Conservation (phyloP, 139 green algal genomes). For the Cymbomonas tetramitiformis region DNA sequence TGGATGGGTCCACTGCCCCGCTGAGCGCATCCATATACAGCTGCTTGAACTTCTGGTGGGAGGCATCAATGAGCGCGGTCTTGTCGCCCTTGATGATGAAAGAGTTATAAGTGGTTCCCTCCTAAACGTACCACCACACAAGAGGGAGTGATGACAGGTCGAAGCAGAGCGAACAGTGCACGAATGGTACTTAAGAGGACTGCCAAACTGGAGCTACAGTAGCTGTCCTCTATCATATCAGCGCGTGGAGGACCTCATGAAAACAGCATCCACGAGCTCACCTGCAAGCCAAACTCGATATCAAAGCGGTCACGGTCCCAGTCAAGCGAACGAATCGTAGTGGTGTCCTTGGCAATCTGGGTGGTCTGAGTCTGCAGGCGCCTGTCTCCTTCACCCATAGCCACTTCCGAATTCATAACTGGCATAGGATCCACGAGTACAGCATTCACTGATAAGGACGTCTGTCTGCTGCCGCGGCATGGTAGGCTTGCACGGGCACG, state of each 20-base stretch:
- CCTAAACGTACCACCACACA: too few species aligned
- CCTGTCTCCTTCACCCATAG: neutral
- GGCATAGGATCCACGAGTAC: too few species aligned
- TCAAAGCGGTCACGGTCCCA: constrained; percentile 89
- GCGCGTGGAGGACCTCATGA: too few species aligned
- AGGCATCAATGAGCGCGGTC: constrained; percentile 77
- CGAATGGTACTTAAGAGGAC: constrained; percentile 32
- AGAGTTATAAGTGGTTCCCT: constrained; percentile 88
- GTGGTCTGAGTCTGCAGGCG: constrained; percentile 49
- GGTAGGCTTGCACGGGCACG: too few species aligned
- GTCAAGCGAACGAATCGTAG: constrained; percentile 79
- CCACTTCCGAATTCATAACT: neutral
- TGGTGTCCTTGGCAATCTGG: constrained; percentile 56
- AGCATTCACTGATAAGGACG: too few species aligned
- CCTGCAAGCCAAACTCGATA: constrained; percentile 55
- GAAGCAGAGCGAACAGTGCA: constrained; percentile 12
- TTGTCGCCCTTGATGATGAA: constrained; percentile 85
- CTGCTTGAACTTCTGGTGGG: constrained; percentile 86
- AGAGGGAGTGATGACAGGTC: neutral
- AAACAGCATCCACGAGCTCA: too few species aligned
- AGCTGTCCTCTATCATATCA: constrained; percentile 6
- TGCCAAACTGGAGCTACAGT: neutral
- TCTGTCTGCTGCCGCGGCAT: too few species aligned
- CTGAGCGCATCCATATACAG: constrained; percentile 55
- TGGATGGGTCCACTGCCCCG: constrained; percentile 16